A percentile compares a stretch with the other conserved stretches of the same genome.
phyloP scores from a whole-genome alignment of 2,329 filamentous ascomycete species.

The Beauveria pseudobassiana region DNA sequence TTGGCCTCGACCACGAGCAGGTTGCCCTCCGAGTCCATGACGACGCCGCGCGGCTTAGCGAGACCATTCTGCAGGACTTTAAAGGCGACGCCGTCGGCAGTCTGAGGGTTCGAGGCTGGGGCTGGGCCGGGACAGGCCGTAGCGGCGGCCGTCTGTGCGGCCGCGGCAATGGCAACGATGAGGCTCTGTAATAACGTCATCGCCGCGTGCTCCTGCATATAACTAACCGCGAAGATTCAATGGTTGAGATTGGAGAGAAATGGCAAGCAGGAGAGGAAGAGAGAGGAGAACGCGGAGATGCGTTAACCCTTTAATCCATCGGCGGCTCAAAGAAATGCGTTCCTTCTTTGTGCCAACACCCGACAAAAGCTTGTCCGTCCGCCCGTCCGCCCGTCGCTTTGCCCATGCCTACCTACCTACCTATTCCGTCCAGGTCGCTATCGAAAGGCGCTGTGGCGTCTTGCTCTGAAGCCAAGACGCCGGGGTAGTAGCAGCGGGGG shows the following conservation, averaged over 20 bases:
- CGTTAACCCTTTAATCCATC: neutral
- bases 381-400: neutral
- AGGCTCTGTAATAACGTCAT: constrained; percentile 5
- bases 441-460: neutral
- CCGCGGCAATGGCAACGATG: neutral
- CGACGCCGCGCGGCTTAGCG: constrained; percentile 23
- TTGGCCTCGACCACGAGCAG: constrained; percentile 28
- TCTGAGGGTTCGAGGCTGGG: constrained; percentile 11
- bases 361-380: neutral
- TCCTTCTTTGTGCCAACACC: neutral
- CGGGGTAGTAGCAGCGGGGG: neutral
- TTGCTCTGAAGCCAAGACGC: neutral
- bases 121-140: constrained; percentile 5
- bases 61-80: constrained; percentile 22
- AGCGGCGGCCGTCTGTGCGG: neutral
- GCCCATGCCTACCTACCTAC: neutral
- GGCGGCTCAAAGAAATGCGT: neutral
- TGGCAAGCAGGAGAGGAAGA: neutral
- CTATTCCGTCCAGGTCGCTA: neutral
- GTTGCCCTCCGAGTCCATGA: constrained; percentile 29
- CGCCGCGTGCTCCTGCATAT: neutral
- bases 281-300: neutral
- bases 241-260: neutral
- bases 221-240: neutral
- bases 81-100: constrained; percentile 20